Evolutionary conservation across 208 protist species (phyloP).

Genomic region (Trypanosoma lewisi): DNA sequence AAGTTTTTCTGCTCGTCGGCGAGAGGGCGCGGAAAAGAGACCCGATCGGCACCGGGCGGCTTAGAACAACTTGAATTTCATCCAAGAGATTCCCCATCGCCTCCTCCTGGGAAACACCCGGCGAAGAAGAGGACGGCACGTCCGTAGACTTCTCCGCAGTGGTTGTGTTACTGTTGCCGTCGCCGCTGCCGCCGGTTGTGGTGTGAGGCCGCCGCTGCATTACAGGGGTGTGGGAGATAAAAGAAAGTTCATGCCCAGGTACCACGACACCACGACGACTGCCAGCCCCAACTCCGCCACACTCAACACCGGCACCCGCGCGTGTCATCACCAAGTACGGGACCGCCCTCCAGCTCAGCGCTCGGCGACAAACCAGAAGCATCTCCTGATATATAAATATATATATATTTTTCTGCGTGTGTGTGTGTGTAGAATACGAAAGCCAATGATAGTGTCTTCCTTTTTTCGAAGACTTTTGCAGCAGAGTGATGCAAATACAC

Average conservation of each 20-base stretch:
- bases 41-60: constrained; percentile 33
- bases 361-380: not conserved
- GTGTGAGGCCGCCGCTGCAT: not conserved
- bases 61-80: constrained; percentile 29
- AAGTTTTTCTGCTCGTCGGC: constrained; percentile 27
- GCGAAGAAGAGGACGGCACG: not conserved
- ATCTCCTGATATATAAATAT: not conserved
- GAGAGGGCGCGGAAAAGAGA: constrained; percentile 44
- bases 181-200: not conserved
- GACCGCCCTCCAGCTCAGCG: not conserved
- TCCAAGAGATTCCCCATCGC: constrained; percentile 25
- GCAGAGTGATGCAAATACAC: no score
- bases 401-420: no score
- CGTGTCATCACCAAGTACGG: not conserved
- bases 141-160: not conserved
- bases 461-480: no score
- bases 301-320: no score
- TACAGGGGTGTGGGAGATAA: not conserved
- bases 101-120: constrained; percentile 6
- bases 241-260: not conserved
- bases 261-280: not conserved
- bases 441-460: no score
- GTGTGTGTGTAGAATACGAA: no score
- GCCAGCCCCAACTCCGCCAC: not conserved
- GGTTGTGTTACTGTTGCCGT: not conserved